phyloP scores from a whole-genome alignment of 257 asterid genomes.

The Nicotiana tabacum region DNA sequence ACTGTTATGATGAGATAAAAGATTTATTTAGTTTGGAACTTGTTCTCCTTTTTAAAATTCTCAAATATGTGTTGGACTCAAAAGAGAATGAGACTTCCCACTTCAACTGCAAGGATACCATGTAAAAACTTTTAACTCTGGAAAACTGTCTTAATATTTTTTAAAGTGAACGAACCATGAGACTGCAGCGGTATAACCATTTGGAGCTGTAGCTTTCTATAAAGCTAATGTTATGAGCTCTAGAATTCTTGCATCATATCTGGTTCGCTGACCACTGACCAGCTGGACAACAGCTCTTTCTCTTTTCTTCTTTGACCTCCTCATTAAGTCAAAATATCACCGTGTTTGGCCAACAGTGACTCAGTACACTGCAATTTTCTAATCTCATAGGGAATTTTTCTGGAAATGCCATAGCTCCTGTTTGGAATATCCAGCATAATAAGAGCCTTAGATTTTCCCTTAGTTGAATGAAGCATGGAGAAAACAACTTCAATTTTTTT shows the following conservation, averaged over 20 bases:
- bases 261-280: neutral
- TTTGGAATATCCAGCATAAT: neutral
- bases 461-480: neutral
- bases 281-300: neutral
- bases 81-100: neutral
- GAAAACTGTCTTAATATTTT: neutral
- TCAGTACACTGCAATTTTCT: neutral
- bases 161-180: neutral
- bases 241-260: neutral
- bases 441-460: neutral
- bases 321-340: neutral
- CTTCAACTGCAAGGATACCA: neutral
- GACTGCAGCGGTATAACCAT: neutral
- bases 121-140: neutral
- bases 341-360: neutral
- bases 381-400: neutral
- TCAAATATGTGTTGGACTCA: neutral
- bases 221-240: neutral
- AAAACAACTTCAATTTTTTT: neutral
- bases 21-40: neutral
- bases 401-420: neutral
- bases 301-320: neutral
- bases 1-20: neutral
- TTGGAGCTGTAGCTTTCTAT: neutral
- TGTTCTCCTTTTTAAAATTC: neutral